These are phyloP conservation scores for Aspergillus aculeatinus DNA, from an alignment of 2,329 filamentous ascomycete genomes.

Conservation along the genomic window DNA sequence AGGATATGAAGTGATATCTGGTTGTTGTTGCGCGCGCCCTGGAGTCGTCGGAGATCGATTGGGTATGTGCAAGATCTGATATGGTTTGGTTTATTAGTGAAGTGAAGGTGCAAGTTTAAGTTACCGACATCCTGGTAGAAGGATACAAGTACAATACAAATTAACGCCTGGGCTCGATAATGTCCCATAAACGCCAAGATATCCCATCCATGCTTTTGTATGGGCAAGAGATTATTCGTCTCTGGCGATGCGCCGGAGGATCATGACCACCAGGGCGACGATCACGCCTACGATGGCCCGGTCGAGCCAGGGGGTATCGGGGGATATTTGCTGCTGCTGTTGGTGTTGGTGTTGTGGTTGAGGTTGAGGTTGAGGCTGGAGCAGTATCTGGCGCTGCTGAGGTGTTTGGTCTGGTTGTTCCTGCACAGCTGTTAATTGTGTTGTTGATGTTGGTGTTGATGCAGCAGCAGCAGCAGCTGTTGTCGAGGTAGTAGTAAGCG, in stretches of 20 bases:
- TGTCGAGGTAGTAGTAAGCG: no score
- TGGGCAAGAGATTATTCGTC: not conserved
- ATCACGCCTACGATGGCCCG: conserved; percentile 73
- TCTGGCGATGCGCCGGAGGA: conserved; percentile 52
- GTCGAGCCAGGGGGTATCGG: conserved; percentile 73
- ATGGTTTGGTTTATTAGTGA: no score
- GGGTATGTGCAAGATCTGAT: no score
- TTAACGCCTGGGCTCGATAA: not conserved
- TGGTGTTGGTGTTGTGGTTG: conserved; percentile 25
- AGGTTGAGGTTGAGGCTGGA: not conserved
- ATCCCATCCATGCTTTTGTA: no score
- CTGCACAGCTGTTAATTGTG: not conserved
- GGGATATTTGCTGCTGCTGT: conserved; percentile 42
- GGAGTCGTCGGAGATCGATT: no score
- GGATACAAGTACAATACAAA: not conserved
- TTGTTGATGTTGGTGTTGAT: not conserved
- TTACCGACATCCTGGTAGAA: no score
- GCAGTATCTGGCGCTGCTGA: conserved; percentile 8
- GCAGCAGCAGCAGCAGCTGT: no score
- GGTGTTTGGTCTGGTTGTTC: not conserved
- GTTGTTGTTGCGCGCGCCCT: not conserved
- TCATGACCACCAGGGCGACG: conserved; percentile 67
- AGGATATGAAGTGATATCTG: not conserved
- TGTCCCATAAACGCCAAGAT: not conserved
- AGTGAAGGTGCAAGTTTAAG: no score